Conservation (phyloP, 441 rosid species). For the Arabidopsis hybrid region DNA sequence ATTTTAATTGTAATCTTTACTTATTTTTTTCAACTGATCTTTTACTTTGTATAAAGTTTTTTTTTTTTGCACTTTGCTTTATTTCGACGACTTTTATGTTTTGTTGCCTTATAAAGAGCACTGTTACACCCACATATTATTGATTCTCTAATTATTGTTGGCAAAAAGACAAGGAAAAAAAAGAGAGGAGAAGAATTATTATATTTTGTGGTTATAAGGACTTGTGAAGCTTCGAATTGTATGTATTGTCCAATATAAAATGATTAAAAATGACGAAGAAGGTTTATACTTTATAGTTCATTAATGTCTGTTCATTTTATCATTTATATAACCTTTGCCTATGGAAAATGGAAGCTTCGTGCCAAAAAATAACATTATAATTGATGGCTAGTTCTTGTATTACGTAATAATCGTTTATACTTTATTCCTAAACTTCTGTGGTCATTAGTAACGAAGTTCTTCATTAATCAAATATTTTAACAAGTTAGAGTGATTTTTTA, state of each 20-base stretch:
- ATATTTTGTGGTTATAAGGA: slow-evolving; percentile 15
- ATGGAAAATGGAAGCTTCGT: slow-evolving; percentile 11
- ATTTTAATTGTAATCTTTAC: neutral
- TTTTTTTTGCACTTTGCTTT: slow-evolving; percentile 25
- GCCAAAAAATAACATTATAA: slow-evolving; percentile 8
- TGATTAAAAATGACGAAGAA: neutral
- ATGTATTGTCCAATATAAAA: neutral
- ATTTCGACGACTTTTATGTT: slow-evolving; percentile 29
- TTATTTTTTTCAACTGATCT: no score
- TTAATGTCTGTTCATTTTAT: neutral
- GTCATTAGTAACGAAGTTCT: neutral
- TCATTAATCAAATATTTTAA: neutral
- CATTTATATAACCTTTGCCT: neutral
- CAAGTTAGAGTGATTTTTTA: neutral
- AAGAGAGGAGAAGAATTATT: neutral
- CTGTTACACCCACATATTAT: slow-evolving; percentile 25
- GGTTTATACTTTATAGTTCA: neutral
- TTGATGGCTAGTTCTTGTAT: neutral
- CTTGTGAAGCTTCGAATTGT: slow-evolving; percentile 6
- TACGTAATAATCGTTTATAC: no score
- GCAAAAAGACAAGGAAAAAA: neutral
- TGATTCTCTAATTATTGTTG: slow-evolving; percentile 18
- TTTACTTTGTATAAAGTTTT: slow-evolving; percentile 24
- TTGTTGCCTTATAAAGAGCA: slow-evolving; percentile 11
- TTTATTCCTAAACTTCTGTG: neutral